Conservation (phyloP, 2,329 filamentous ascomycete species). For the Xylariaceae sp. region DNA sequence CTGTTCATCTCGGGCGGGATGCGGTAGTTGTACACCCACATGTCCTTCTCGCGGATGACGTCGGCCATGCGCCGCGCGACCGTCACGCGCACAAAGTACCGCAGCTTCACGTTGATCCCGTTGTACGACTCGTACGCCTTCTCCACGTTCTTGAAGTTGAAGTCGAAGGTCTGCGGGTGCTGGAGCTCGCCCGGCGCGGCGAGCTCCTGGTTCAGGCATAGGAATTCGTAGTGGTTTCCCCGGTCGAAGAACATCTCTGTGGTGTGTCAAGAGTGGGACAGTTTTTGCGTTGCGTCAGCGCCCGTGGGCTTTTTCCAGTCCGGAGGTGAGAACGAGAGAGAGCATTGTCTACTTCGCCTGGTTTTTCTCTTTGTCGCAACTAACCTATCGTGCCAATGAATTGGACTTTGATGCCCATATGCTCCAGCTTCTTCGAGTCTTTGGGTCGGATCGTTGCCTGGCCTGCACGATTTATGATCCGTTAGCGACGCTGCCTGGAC, state of each 20-base stretch:
- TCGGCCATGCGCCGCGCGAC: constrained; percentile 96
- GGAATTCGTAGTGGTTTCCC: constrained; percentile 98
- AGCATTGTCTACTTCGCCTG: background rate
- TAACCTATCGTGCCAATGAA: constrained; percentile 97
- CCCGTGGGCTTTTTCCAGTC: too few relatives aligned
- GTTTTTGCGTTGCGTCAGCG: background rate
- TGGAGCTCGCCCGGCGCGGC: constrained; percentile 96
- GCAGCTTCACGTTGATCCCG: constrained; percentile 98
- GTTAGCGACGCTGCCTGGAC: constrained; percentile 1
- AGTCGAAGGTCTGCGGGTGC: constrained; percentile 96
- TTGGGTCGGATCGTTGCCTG: constrained; percentile 93
- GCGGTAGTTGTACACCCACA: constrained; percentile 98
- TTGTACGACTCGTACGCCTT: constrained; percentile 99
- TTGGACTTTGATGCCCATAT: constrained; percentile 98
- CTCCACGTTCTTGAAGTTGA: constrained; percentile 99
- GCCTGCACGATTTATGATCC: constrained; percentile 49
- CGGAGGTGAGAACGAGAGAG: too few relatives aligned
- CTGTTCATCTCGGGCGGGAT: constrained; percentile 97
- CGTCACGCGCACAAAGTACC: constrained; percentile 96
- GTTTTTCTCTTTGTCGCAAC: constrained; percentile 17
- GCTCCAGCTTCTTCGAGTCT: constrained; percentile 95
- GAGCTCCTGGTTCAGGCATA: constrained; percentile 93
- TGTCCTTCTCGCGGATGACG: constrained; percentile 96
- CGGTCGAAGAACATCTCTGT: constrained; percentile 99
- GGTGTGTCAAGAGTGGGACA: constrained; percentile 4